These are phyloP conservation scores for Pythium aquatile DNA, from an alignment of 352 stramenopile genomes.

Conservation along the genomic window DNA sequence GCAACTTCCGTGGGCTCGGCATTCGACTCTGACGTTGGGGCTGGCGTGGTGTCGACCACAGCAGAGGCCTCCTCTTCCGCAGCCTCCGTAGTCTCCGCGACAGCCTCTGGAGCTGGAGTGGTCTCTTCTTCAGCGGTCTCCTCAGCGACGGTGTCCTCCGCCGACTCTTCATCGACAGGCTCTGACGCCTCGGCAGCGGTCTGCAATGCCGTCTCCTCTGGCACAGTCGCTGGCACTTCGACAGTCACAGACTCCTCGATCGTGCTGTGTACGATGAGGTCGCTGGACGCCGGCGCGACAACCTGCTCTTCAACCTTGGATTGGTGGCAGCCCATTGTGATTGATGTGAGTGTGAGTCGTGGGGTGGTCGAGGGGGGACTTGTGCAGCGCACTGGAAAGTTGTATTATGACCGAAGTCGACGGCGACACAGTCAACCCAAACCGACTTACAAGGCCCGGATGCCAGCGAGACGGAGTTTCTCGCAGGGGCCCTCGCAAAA, in stretches of 20 bases:
- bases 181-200: not conserved
- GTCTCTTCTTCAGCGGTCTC: constrained; percentile 1
- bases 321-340: constrained; percentile 63
- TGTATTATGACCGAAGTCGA: constrained; percentile 4
- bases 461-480: not conserved
- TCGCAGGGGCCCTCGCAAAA: not conserved
- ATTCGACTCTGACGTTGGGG: constrained; percentile 6
- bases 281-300: constrained; percentile 18
- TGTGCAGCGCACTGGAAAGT: constrained; percentile 10
- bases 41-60: constrained; percentile 23
- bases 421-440: not conserved
- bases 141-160: not conserved
- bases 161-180: not conserved
- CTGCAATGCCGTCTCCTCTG: constrained; percentile 9
- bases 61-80: constrained; percentile 4
- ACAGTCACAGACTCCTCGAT: constrained; percentile 18
- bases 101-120: constrained; percentile 10
- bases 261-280: not conserved
- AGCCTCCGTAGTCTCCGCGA: constrained; percentile 16
- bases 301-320: constrained; percentile 55
- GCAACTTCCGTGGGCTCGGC: constrained; percentile 12
- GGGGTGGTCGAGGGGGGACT: not conserved
- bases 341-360: constrained; percentile 3
- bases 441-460: not conserved
- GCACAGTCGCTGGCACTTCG: constrained; percentile 2